These are phyloP conservation scores for Alectoria sarmentosa DNA, from an alignment of 495 filamentous ascomycete species.

Conservation along the genomic window DNA sequence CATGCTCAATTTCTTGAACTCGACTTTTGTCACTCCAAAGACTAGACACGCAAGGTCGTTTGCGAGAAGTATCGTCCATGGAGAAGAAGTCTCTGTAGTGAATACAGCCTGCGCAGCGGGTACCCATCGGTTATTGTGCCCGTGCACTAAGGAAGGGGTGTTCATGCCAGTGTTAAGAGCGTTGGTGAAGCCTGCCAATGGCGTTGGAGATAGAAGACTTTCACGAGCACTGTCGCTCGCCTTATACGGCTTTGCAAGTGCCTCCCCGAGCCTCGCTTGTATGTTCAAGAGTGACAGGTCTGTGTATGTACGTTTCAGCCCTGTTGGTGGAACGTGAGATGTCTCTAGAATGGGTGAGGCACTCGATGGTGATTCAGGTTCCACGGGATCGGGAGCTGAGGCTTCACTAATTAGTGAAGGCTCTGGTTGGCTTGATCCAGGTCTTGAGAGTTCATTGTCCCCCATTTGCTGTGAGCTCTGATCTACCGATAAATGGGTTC, in stretches of 20 bases:
- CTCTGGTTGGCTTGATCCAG: conserved; percentile 23
- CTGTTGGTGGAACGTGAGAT: conserved; percentile 41
- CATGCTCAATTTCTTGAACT: conserved; percentile 91
- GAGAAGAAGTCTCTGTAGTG: conserved; percentile 76
- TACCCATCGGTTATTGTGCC: conserved; percentile 82
- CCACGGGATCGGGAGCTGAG: conserved; percentile 17
- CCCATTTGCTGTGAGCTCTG: conserved; percentile 47
- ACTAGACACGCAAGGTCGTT: conserved; percentile 95
- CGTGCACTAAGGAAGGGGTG: conserved; percentile 50
- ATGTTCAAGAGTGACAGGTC: conserved; percentile 64
- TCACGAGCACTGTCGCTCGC: conserved; percentile 23
- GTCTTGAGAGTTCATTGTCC: conserved; percentile 33
- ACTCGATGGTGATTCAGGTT: conserved; percentile 22
- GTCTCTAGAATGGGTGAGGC: background rate
- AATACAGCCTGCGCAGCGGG: conserved; percentile 95
- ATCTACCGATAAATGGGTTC: conserved; percentile 28
- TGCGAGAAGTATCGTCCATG: conserved; percentile 95
- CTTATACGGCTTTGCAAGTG: conserved; percentile 73
- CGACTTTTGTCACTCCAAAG: conserved; percentile 90
- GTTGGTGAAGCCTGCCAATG: conserved; percentile 34
- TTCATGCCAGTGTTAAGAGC: conserved; percentile 32
- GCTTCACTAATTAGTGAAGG: conserved; percentile 21
- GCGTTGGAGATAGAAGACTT: conserved; percentile 41
- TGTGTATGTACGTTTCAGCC: conserved; percentile 81
- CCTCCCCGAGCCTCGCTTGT: conserved; percentile 81